phyloP scores from a whole-genome alignment of 805 yeast genomes.

The Cyberlindnera meyerae region DNA sequence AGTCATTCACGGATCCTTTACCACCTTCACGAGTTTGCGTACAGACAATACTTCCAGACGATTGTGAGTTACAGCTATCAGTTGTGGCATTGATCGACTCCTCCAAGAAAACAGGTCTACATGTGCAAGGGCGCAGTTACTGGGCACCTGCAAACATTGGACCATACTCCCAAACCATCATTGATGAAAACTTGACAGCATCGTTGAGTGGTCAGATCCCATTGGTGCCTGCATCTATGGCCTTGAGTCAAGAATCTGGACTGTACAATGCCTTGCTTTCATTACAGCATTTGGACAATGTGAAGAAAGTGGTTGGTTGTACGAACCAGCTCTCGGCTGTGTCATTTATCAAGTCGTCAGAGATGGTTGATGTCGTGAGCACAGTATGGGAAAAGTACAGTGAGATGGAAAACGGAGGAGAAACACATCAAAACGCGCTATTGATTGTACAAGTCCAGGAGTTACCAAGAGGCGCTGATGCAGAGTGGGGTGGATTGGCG shows the following conservation, averaged over 20 bases:
- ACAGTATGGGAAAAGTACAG: conserved; percentile 45
- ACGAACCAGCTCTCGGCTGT: conserved; percentile 41
- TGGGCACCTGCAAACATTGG: conserved; percentile 99
- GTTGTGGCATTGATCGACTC: conserved; percentile 41
- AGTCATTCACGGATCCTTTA: conserved; percentile 49
- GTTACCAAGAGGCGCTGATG: conserved; percentile 58
- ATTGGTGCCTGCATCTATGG: conserved; percentile 68
- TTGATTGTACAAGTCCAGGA: conserved; percentile 50
- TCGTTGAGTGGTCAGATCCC: conserved; percentile 93
- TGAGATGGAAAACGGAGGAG: conserved; percentile 21
- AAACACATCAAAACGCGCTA: conserved; percentile 27
- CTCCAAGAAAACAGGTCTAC: conserved; percentile 59
- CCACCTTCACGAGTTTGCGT: conserved; percentile 93
- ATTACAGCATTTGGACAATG: conserved; percentile 68
- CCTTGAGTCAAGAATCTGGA: conserved; percentile 28
- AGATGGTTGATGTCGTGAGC: conserved; percentile 29
- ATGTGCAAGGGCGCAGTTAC: conserved; percentile 87
- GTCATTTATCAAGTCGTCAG: conserved; percentile 46
- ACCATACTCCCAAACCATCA: conserved; percentile 86
- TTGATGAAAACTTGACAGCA: conserved; percentile 42
- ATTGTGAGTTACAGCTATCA: conserved; percentile 50
- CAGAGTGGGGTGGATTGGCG: conserved; percentile 74
- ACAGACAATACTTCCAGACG: conserved; percentile 45
- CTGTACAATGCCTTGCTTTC: conserved; percentile 46
- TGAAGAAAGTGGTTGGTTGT: conserved; percentile 50